These are phyloP conservation scores for Dissophora ornata DNA, from an alignment of 192 early-diverging fungal species.

Conservation along the genomic window DNA sequence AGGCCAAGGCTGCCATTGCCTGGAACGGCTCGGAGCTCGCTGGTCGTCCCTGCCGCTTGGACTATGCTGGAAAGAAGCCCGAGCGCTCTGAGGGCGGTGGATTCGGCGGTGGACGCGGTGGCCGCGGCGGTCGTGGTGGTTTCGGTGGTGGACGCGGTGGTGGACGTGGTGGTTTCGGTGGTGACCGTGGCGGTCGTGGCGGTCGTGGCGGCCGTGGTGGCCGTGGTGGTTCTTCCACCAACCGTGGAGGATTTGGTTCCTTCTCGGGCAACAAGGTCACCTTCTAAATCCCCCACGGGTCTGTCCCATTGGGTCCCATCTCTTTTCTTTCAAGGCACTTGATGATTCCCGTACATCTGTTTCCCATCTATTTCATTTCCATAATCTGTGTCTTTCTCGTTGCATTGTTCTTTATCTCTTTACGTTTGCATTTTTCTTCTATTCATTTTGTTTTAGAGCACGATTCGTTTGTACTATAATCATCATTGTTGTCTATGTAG, in stretches of 20 bases:
- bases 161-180: no score
- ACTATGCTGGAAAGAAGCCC: conserved; percentile 74
- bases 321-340: conserved; percentile 18
- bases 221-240: conserved; percentile 50
- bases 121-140: conserved; percentile 50
- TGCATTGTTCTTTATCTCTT: conserved; percentile 18
- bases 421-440: conserved; percentile 14
- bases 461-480: conserved; percentile 40
- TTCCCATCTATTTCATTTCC: conserved; percentile 5
- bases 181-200: conserved; percentile 62
- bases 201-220: conserved; percentile 65
- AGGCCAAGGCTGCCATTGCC: conserved; percentile 80
- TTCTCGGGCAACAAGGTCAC: conserved; percentile 36
- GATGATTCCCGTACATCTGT: conserved; percentile 21
- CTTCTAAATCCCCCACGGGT: conserved; percentile 28
- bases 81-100: conserved; percentile 52
- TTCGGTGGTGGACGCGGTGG: conserved; percentile 65
- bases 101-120: conserved; percentile 43
- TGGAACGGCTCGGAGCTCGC: conserved; percentile 82
- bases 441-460: conserved; percentile 19
- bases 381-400: conserved; percentile 20
- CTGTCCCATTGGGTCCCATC: not conserved
- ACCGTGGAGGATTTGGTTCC: conserved; percentile 63
- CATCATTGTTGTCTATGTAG: conserved; percentile 10
- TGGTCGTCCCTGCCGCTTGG: conserved; percentile 87